These are phyloP conservation scores for Pseudocercospora vitis DNA, from an alignment of 2,329 filamentous ascomycete genomes.

Conservation along the genomic window DNA sequence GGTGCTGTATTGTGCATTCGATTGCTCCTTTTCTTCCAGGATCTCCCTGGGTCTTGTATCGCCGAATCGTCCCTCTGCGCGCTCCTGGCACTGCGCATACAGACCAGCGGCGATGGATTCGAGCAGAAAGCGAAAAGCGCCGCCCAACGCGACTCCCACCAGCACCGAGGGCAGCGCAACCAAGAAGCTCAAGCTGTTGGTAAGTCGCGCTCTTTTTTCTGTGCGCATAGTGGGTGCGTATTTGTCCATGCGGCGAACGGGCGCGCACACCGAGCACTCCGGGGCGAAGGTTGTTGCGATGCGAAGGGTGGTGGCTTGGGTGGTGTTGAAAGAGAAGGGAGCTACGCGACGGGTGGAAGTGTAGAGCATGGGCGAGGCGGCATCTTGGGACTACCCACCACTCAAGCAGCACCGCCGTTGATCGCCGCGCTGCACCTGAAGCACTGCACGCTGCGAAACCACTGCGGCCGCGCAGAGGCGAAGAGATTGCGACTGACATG, in stretches of 20 bases:
- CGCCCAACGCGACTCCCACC: conserved; percentile 49
- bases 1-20: neutral
- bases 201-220: conserved; percentile 45
- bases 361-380: conserved; percentile 28
- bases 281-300: conserved; percentile 11
- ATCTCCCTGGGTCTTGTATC: neutral
- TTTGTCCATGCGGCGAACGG: conserved; percentile 10
- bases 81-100: conserved; percentile 3
- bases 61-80: neutral
- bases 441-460: conserved; percentile 14
- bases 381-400: conserved; percentile 25
- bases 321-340: conserved; percentile 14
- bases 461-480: conserved; percentile 3
- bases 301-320: conserved; percentile 15
- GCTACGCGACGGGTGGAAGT: conserved; percentile 27
- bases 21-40: neutral
- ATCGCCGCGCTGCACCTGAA: conserved; percentile 25
- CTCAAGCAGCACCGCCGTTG: conserved; percentile 33
- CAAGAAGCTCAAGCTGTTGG: conserved; percentile 61
- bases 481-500: conserved; percentile 21
- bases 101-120: conserved; percentile 40
- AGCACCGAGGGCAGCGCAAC: conserved; percentile 52
- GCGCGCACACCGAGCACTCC: too few species aligned
- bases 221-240: neutral
- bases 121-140: conserved; percentile 58